Percentiles rank a stretch among this genome's conserved stretches.
phyloP scores from a whole-genome alignment of 495 filamentous ascomycete genomes.

The Neurospora sp. region DNA sequence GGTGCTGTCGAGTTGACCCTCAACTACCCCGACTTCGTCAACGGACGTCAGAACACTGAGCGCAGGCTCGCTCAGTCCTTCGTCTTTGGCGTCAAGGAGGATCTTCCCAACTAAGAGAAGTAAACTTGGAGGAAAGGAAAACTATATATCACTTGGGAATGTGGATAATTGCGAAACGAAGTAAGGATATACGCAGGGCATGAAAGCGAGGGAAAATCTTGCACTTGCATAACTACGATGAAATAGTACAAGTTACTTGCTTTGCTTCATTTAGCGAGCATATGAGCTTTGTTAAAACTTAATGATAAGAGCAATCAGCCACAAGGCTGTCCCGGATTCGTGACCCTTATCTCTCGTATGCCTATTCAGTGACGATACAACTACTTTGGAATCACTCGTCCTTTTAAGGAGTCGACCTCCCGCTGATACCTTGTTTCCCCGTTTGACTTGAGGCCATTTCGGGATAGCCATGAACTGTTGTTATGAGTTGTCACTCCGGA shows the following conservation, averaged over 20 bases:
- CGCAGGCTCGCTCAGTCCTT: slow-evolving; percentile 69
- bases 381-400: not conserved
- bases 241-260: not conserved
- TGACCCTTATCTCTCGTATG: not conserved
- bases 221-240: not conserved
- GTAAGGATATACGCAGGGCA: not conserved
- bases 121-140: not conserved
- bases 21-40: slow-evolving; percentile 99
- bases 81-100: slow-evolving; percentile 9
- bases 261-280: not conserved
- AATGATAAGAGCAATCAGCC: not conserved
- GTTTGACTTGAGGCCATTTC: not conserved
- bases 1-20: slow-evolving; percentile 92
- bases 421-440: not conserved
- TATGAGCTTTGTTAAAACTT: not conserved
- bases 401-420: not conserved
- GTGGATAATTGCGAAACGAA: not conserved
- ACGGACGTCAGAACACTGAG: slow-evolving; percentile 79
- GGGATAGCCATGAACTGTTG: not conserved
- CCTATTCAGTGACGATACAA: not conserved
- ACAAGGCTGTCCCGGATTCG: not conserved
- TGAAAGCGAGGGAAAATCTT: not conserved
- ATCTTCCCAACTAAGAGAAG: slow-evolving; percentile 5
- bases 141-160: not conserved
- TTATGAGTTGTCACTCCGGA: not conserved